These are phyloP conservation scores for Hymenoscyphus fraxineus DNA, from an alignment of 2,329 filamentous ascomycete species.

Conservation along the genomic window DNA sequence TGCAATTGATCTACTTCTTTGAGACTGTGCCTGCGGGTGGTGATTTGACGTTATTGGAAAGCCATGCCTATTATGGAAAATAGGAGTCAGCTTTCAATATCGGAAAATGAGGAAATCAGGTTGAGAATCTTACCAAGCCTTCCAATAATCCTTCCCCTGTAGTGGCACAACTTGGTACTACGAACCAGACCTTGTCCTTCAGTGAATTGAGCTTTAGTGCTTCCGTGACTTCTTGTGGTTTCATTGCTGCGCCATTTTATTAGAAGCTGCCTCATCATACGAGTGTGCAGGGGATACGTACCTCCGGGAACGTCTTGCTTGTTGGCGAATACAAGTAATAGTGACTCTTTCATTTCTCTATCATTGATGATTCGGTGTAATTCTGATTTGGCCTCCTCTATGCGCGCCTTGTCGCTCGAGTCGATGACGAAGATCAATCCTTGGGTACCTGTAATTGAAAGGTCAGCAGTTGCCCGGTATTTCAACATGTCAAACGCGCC, in stretches of 20 bases:
- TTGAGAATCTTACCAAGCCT: conserved; percentile 72
- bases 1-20: conserved; percentile 25
- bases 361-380: conserved; percentile 98
- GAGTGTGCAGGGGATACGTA: conserved; percentile 26
- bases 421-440: conserved; percentile 99
- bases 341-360: conserved; percentile 94
- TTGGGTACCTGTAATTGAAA: conserved; percentile 68
- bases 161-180: conserved; percentile 98
- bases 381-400: conserved; percentile 94
- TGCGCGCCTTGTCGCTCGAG: conserved; percentile 96
- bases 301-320: conserved; percentile 98
- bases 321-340: conserved; percentile 97
- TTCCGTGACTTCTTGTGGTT: conserved; percentile 98
- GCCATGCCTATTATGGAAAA: conserved; percentile 53
- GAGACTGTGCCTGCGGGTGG: conserved; percentile 37
- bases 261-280: conserved; percentile 32
- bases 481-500: neutral
- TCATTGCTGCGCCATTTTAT: conserved; percentile 93
- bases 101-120: conserved; percentile 37
- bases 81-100: neutral
- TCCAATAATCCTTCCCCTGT: conserved; percentile 99
- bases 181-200: conserved; percentile 98
- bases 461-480: neutral
- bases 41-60: conserved; percentile 79
- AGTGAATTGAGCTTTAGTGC: conserved; percentile 99